phyloP scores from a whole-genome alignment of 2,329 filamentous ascomycete genomes.

The Aspergillus sp. region DNA sequence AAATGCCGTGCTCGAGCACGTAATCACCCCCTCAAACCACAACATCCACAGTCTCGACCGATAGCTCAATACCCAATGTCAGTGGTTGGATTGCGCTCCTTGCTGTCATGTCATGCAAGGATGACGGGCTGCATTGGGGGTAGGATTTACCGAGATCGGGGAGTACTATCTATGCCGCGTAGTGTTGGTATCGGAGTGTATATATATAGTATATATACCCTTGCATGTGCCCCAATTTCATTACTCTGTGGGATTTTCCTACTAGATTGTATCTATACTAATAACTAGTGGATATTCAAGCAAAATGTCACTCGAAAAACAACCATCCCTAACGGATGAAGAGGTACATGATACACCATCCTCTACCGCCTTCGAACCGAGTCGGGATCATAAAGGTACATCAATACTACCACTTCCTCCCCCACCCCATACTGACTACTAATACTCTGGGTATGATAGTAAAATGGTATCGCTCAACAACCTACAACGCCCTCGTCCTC shows the following conservation, averaged over 20 bases:
- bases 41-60: slow-evolving; percentile 24
- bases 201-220: not conserved
- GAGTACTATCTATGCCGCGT: too few species aligned
- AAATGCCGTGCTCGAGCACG: slow-evolving; percentile 36
- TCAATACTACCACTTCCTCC: not conserved
- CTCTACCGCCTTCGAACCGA: not conserved
- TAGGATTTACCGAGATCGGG: too few species aligned
- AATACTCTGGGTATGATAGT: slow-evolving; percentile 21
- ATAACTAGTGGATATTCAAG: too few species aligned
- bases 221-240: not conserved
- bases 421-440: not conserved
- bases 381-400: slow-evolving; percentile 13
- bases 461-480: slow-evolving; percentile 71
- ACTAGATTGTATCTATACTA: not conserved
- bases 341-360: slow-evolving; percentile 14
- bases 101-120: not conserved
- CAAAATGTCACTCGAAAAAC: slow-evolving; percentile 16
- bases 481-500: slow-evolving; percentile 71
- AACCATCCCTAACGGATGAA: slow-evolving; percentile 19
- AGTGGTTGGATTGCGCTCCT: too few species aligned
- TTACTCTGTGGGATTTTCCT: too few species aligned
- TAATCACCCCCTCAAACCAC: slow-evolving; percentile 28
- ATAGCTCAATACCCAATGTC: too few species aligned
- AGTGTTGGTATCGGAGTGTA: too few species aligned
- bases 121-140: not conserved